phyloP scores from a whole-genome alignment of 2,329 filamentous ascomycete species.

The Fusarium sp. region DNA sequence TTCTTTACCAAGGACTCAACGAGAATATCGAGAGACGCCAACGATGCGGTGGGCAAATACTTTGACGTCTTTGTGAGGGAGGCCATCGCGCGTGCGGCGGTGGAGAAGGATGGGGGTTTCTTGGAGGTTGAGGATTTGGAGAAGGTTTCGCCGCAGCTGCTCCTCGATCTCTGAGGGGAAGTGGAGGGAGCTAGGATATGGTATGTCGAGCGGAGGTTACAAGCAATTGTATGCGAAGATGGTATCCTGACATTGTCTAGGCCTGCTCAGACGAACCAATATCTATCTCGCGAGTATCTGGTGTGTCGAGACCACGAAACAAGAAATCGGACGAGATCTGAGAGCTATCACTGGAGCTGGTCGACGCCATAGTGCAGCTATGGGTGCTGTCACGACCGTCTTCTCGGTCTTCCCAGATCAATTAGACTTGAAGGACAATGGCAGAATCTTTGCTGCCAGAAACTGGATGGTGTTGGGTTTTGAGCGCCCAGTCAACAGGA shows the following conservation, averaged over 20 bases:
- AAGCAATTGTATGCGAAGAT: not conserved
- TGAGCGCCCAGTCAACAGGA: not conserved
- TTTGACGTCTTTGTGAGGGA: constrained; percentile 93
- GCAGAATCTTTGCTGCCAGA: not conserved
- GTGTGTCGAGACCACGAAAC: not conserved
- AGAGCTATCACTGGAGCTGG: not conserved
- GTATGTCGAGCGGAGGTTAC: not conserved
- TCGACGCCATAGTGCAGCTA: not conserved
- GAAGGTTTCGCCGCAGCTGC: constrained; percentile 84
- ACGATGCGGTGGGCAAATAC: constrained; percentile 83
- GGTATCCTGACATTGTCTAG: not conserved
- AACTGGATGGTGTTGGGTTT: not conserved
- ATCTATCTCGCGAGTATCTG: not conserved
- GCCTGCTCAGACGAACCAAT: not conserved
- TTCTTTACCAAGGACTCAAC: constrained; percentile 80
- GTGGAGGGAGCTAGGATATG: not conserved
- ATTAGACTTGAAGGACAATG: not conserved
- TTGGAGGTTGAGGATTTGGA: constrained; percentile 92
- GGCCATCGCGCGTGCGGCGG: constrained; percentile 82
- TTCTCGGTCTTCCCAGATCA: not conserved
- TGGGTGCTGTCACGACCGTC: not conserved
- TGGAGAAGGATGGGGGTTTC: constrained; percentile 77
- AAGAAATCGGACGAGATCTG: not conserved
- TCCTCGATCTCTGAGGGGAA: constrained; percentile 79
- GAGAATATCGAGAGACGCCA: constrained; percentile 81